Conservation (phyloP, 306 rosid genomes). For the Ammopiptanthus mongolicus region DNA sequence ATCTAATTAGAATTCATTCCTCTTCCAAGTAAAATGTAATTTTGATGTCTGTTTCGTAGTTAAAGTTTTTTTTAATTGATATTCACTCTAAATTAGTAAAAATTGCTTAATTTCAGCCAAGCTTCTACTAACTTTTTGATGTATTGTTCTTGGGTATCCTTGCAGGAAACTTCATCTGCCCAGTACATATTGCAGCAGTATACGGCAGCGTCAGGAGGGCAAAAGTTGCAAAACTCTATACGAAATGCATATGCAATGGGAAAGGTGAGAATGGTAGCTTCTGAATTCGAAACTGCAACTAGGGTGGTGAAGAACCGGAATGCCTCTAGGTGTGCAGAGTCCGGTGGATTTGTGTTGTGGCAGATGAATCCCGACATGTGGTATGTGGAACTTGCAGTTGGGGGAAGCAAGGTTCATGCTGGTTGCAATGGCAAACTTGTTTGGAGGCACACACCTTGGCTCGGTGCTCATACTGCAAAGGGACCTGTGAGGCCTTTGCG, state of each 20-base stretch:
- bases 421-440: slow-evolving; percentile 96
- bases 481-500: slow-evolving; percentile 97
- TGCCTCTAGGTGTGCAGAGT: slow-evolving; percentile 72
- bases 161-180: slow-evolving; percentile 96
- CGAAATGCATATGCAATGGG: slow-evolving; percentile 96
- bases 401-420: slow-evolving; percentile 94
- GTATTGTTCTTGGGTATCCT: neutral
- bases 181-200: slow-evolving; percentile 98
- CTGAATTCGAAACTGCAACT: slow-evolving; percentile 91
- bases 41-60: neutral
- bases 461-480: slow-evolving; percentile 91
- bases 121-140: slow-evolving; percentile 1
- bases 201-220: slow-evolving; percentile 94
- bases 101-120: neutral
- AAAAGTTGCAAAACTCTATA: slow-evolving; percentile 76
- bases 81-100: neutral
- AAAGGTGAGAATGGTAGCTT: slow-evolving; percentile 89
- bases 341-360: slow-evolving; percentile 99
- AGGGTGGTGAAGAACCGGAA: slow-evolving; percentile 72
- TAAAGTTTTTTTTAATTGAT: neutral
- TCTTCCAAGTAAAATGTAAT: neutral
- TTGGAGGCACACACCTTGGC: slow-evolving; percentile 99
- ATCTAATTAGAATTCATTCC: neutral
- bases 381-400: slow-evolving; percentile 97
- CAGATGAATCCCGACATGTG: slow-evolving; percentile 99